phyloP scores from a whole-genome alignment of 139 green algal species.

The Chlorella sp. region DNA sequence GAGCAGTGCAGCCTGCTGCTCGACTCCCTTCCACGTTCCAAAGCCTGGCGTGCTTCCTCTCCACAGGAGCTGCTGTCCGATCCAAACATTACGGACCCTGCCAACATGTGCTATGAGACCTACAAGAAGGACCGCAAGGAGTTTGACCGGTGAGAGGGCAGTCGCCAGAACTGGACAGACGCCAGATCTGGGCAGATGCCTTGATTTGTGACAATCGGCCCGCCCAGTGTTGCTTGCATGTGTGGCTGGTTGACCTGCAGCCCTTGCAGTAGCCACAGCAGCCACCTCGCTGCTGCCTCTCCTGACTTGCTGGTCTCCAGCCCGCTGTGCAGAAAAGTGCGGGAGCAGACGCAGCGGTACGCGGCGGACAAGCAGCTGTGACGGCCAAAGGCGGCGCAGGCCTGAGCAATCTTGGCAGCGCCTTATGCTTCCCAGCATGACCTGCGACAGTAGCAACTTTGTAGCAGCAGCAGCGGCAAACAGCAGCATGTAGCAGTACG shows the following conservation, averaged over 20 bases:
- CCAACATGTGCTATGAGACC: not conserved
- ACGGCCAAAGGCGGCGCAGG: not conserved
- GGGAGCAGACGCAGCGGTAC: conserved; percentile 17
- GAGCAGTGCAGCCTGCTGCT: not conserved
- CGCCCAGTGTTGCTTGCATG: not conserved
- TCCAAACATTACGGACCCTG: conserved; percentile 34
- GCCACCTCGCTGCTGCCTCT: not conserved
- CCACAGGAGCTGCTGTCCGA: conserved; percentile 56
- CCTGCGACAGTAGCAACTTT: not conserved
- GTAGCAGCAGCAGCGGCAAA: no score
- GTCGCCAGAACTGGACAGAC: not conserved
- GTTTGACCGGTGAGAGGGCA: not conserved
- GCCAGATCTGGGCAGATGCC: not conserved
- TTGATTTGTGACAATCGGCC: not conserved
- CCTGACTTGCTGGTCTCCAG: not conserved
- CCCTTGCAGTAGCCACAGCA: no score
- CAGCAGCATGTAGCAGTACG: no score
- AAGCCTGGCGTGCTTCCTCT: not conserved
- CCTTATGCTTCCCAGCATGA: no score
- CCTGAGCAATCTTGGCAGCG: no score
- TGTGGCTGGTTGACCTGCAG: not conserved
- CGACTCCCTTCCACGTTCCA: not conserved
- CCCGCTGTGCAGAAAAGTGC: not conserved
- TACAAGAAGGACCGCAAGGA: not conserved
- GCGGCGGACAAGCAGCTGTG: conserved; percentile 19